These are phyloP conservation scores for Lumnitzera littorea DNA, from an alignment of 345 rosid genomes.

Conservation along the genomic window DNA sequence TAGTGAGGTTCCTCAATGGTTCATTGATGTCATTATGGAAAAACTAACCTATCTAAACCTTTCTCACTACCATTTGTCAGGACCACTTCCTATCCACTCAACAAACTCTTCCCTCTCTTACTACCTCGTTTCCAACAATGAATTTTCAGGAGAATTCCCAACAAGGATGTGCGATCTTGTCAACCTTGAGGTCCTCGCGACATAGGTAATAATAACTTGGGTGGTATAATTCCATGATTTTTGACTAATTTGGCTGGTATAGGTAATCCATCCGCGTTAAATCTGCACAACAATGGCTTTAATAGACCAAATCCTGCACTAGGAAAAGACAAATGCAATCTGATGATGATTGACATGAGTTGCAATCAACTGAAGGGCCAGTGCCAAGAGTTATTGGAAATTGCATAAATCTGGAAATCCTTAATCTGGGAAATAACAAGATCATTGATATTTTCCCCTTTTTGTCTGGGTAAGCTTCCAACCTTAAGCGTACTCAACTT, in stretches of 20 bases:
- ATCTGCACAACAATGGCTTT: conserved; percentile 2
- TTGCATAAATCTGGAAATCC: neutral
- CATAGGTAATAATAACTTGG: conserved; percentile 6
- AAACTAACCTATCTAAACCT: neutral
- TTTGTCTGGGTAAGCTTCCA: conserved; percentile 14
- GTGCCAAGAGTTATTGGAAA: neutral
- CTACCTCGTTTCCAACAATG: conserved; percentile 5
- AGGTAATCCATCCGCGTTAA: conserved; percentile 1
- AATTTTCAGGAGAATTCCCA: conserved; percentile 8
- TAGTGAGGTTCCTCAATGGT: conserved; percentile 15
- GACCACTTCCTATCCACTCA: conserved; percentile 10
- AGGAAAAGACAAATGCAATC: too few relatives aligned
- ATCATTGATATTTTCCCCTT: conserved; percentile 18
- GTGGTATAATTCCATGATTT: conserved; percentile 14
- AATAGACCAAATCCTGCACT: neutral
- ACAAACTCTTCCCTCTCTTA: neutral
- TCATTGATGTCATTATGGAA: neutral
- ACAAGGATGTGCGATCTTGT: conserved; percentile 6
- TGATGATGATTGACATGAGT: neutral
- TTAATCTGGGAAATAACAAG: conserved; percentile 12
- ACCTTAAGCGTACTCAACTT: conserved; percentile 6
- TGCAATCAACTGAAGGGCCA: neutral
- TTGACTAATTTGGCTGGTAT: conserved; percentile 3
- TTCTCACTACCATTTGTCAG: conserved; percentile 7
- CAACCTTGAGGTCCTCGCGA: conserved; percentile 2